Conservation (phyloP, 176 grass and related monocot species). For the Thinopyrum elongatum region DNA sequence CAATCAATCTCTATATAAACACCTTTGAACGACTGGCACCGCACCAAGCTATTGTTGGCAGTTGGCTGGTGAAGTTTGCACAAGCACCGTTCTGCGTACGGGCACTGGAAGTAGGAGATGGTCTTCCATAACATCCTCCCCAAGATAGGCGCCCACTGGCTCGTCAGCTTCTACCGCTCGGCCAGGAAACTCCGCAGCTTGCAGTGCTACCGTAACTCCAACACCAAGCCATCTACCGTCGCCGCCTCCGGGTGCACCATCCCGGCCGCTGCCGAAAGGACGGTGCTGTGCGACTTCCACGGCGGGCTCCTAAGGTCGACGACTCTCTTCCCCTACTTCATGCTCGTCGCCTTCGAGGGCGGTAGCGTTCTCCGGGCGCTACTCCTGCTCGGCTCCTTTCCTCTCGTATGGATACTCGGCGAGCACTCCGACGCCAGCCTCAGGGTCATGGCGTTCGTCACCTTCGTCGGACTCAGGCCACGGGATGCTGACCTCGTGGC, state of each 20-base stretch:
- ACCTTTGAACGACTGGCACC: no score
- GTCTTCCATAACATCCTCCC: slow-evolving; percentile 48
- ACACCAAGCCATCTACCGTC: background rate
- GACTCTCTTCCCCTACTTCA: slow-evolving; percentile 85
- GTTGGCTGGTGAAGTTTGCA: background rate
- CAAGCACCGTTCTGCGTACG: background rate
- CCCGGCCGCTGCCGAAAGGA: background rate
- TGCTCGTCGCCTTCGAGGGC: slow-evolving; percentile 88
- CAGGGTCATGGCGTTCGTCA: slow-evolving; percentile 62
- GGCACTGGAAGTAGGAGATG: slow-evolving; percentile 27
- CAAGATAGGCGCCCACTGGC: slow-evolving; percentile 62
- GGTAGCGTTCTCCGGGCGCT: slow-evolving; percentile 60
- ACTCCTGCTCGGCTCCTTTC: slow-evolving; percentile 53
- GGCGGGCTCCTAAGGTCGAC: slow-evolving; percentile 51
- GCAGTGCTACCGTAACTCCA: slow-evolving; percentile 27
- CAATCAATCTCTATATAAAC: no score
- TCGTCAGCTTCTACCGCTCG: slow-evolving; percentile 50
- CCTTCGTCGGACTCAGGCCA: slow-evolving; percentile 63
- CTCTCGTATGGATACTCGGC: slow-evolving; percentile 55
- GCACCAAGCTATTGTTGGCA: background rate
- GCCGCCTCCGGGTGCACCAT: slow-evolving; percentile 9
- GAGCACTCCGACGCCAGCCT: slow-evolving; percentile 24
- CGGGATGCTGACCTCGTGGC: slow-evolving; percentile 56
- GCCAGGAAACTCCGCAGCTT: slow-evolving; percentile 48
- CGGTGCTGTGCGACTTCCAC: slow-evolving; percentile 61